These are phyloP conservation scores for Botrytis sinoallii DNA, from an alignment of 2,329 filamentous ascomycete species.

Conservation along the genomic window DNA sequence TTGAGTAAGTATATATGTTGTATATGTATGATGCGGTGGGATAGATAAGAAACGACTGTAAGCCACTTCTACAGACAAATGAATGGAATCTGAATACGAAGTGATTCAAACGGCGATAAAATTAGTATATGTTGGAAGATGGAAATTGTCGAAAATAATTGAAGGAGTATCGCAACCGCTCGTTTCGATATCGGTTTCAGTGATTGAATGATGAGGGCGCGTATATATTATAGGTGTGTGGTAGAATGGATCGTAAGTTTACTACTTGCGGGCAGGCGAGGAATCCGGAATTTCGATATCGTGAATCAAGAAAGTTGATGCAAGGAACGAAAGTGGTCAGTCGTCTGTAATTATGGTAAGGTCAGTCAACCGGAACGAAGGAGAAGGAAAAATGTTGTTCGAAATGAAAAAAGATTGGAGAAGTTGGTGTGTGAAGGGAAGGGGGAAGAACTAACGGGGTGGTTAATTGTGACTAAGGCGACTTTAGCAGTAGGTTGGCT, in stretches of 20 bases:
- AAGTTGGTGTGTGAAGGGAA: slow-evolving; percentile 9
- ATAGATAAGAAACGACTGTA: slow-evolving; percentile 6
- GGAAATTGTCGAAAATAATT: slow-evolving; percentile 9
- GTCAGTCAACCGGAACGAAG: slow-evolving; percentile 18
- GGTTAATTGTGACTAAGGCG: slow-evolving; percentile 1
- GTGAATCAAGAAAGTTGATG: slow-evolving; percentile 20
- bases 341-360: slow-evolving; percentile 20
- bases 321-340: slow-evolving; percentile 28
- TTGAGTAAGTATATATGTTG: background rate
- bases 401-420: background rate
- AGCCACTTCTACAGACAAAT: slow-evolving; percentile 18
- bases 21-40: background rate
- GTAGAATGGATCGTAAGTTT: slow-evolving; percentile 12
- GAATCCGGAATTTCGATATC: slow-evolving; percentile 23
- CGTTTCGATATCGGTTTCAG: slow-evolving; percentile 18
- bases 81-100: slow-evolving; percentile 20
- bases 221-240: slow-evolving; percentile 20
- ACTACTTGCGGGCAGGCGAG: slow-evolving; percentile 18
- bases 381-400: slow-evolving; percentile 11
- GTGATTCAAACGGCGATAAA: background rate
- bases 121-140: slow-evolving; percentile 11
- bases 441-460: slow-evolving; percentile 7
- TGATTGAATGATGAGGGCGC: slow-evolving; percentile 15
- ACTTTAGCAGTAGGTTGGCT: slow-evolving; percentile 9
- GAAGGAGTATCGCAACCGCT: slow-evolving; percentile 17